These are phyloP conservation scores for Gyromitra esculenta DNA, from an alignment of 2,329 filamentous ascomycete species.

Conservation along the genomic window DNA sequence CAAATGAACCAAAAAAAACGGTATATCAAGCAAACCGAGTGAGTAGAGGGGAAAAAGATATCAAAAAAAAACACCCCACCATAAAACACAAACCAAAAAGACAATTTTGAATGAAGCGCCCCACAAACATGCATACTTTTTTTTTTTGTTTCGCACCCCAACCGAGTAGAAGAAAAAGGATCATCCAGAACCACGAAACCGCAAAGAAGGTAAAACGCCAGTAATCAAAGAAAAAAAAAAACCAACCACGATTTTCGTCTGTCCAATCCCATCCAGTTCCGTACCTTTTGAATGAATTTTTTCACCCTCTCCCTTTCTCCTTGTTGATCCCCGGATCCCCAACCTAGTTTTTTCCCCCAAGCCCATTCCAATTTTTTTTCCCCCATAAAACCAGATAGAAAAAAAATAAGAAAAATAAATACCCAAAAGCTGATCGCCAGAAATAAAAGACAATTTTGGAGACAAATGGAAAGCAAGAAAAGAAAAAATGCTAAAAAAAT, in stretches of 20 bases:
- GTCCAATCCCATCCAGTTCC: not conserved
- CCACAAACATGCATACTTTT: no score
- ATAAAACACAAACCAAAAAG: not conserved
- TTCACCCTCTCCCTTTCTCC: not conserved
- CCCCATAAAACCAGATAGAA: not conserved
- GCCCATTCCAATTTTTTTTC: not conserved
- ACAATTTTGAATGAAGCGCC: not conserved
- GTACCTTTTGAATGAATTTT: slow-evolving; percentile 3
- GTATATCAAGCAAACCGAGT: not conserved
- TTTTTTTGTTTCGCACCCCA: not conserved
- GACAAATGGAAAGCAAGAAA: not conserved
- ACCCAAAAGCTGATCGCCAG: slow-evolving; percentile 8
- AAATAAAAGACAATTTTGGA: slow-evolving; percentile 2
- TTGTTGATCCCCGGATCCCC: slow-evolving; percentile 2
- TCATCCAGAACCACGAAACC: not conserved
- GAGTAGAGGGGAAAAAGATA: not conserved
- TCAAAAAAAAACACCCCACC: not conserved
- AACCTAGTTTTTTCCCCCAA: not conserved
- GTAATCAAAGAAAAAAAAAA: slow-evolving; percentile 4
- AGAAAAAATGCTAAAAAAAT: not conserved
- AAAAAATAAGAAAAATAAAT: not conserved
- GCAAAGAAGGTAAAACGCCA: not conserved
- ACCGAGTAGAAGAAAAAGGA: not conserved
- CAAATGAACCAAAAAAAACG: not conserved
- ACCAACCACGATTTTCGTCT: not conserved